Evolutionary conservation across 768 basidiomycete species (phyloP).

Genomic region (Asterophora parasitica): DNA sequence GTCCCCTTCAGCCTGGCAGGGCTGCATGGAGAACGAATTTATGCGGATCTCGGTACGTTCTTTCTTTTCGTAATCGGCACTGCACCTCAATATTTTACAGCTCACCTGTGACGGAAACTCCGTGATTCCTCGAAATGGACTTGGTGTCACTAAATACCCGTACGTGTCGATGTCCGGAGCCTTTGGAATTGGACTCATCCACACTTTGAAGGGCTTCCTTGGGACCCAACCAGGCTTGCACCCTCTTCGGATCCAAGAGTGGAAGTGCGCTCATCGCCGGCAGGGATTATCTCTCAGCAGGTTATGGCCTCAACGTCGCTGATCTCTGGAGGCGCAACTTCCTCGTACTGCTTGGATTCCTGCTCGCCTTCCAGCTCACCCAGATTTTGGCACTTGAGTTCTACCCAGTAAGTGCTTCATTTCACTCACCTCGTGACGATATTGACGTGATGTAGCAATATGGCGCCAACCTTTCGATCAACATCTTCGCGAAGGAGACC

Average conservation of each 20-base stretch:
- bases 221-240: conserved; percentile 73
- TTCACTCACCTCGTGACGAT: not conserved
- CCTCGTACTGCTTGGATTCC: conserved; percentile 65
- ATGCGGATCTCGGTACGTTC: conserved; percentile 54
- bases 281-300: conserved; percentile 52
- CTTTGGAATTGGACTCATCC: conserved; percentile 11
- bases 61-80: conserved; percentile 8
- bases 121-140: conserved; percentile 61
- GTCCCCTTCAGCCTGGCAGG: conserved; percentile 55
- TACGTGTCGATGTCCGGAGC: conserved; percentile 26
- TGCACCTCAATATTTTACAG: conserved; percentile 23
- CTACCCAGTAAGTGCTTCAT: conserved; percentile 44
- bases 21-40: conserved; percentile 85
- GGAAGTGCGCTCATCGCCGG: conserved; percentile 58
- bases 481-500: conserved; percentile 59
- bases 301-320: conserved; percentile 41
- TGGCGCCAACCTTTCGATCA: conserved; percentile 41
- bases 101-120: conserved; percentile 61
- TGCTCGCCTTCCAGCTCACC: conserved; percentile 63
- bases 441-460: conserved; percentile 38
- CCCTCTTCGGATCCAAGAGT: conserved; percentile 57
- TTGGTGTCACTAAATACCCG: conserved; percentile 57
- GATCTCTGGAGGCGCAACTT: conserved; percentile 69
- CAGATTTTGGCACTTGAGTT: conserved; percentile 67
- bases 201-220: conserved; percentile 35